Evolutionary conservation across 257 asterid genomes (phyloP), one percentile per base, ranked within the genome.

Genomic region (Misopates orontium): DNA sequence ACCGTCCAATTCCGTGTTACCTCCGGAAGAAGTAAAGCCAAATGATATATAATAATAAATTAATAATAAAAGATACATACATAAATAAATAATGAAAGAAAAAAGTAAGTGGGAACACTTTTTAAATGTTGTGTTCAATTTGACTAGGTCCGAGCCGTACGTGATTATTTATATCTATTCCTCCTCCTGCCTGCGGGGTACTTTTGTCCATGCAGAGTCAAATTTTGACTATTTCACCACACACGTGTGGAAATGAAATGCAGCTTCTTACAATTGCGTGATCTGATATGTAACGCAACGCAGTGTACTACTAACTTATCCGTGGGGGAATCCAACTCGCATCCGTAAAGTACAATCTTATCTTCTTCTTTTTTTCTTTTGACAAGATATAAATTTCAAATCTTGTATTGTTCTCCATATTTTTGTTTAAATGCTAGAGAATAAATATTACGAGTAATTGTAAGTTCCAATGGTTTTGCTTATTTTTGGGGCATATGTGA

Each of bases 241-340:
- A 68, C 75, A 68, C 81, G 70, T 64, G 78, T 59, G 60, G 19
- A 48, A 22, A 21, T 59, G n/a, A n/a, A n/a, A n/a, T 7, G 28
- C 32, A 28, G 20, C 16, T 39, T 40, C 20, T 17, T 25, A 28
- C 14, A 60, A 10, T 57, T 16, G 25, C 62, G 13, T 20, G 9
- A 40, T 40, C 50, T 56, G 18, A 17, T 13, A 32, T n/a, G 15
- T 4, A 1, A 36, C 42, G 8, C 10, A 36, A 36, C 42, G 4
- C 42, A 31, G 14, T 16, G 3, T 22, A 13, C 48, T 28, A n/a
- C n/a, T n/a, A n/a, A n/a, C 57, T 45, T 45, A 45, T 68, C 50
- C 60, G 49, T 10, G 0, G 5, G 39, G 18, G 0, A 59, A 18
- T 41, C 31, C 0, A 28, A 21, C 19, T 16, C 51, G 23, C 40